A percentile compares a stretch with the other conserved stretches of the same genome.
These are phyloP conservation scores for Trichoderma sp. DNA, from an alignment of 2,329 filamentous ascomycete genomes.

Conservation along the genomic window DNA sequence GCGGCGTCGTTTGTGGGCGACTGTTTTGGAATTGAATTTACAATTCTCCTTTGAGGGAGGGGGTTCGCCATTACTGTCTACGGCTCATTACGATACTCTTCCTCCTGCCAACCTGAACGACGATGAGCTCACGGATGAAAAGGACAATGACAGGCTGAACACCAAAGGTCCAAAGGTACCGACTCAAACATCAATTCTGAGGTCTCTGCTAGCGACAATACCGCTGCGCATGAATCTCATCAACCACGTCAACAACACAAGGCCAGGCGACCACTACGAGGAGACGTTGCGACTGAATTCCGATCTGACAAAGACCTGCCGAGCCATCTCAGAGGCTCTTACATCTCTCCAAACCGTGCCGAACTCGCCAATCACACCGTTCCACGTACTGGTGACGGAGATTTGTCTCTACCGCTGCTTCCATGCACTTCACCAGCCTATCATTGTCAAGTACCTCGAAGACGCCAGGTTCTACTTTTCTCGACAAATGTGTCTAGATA, in stretches of 20 bases:
- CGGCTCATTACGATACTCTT: slow-evolving; percentile 48
- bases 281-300: slow-evolving; percentile 46
- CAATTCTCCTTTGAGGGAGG: slow-evolving; percentile 51
- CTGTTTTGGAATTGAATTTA: slow-evolving; percentile 52
- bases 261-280: slow-evolving; percentile 42
- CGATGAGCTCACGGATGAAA: slow-evolving; percentile 43
- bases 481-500: slow-evolving; percentile 48
- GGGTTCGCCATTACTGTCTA: slow-evolving; percentile 46
- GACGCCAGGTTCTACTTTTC: slow-evolving; percentile 53
- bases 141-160: slow-evolving; percentile 25
- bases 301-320: slow-evolving; percentile 42
- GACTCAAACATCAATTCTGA: slow-evolving; percentile 49
- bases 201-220: slow-evolving; percentile 45
- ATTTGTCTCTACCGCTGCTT: slow-evolving; percentile 46
- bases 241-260: slow-evolving; percentile 46
- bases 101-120: slow-evolving; percentile 52
- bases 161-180: slow-evolving; percentile 21
- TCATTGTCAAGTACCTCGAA: slow-evolving; percentile 42
- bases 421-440: slow-evolving; percentile 53
- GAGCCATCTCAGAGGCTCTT: slow-evolving; percentile 33
- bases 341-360: slow-evolving; percentile 34
- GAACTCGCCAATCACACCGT: slow-evolving; percentile 31
- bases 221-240: slow-evolving; percentile 43
- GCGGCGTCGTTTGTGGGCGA: slow-evolving; percentile 54
- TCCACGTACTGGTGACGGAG: slow-evolving; percentile 43